Base-by-base conservation (phyloP, 176 grass and related monocot species). In the Juncus effusus region DNA sequence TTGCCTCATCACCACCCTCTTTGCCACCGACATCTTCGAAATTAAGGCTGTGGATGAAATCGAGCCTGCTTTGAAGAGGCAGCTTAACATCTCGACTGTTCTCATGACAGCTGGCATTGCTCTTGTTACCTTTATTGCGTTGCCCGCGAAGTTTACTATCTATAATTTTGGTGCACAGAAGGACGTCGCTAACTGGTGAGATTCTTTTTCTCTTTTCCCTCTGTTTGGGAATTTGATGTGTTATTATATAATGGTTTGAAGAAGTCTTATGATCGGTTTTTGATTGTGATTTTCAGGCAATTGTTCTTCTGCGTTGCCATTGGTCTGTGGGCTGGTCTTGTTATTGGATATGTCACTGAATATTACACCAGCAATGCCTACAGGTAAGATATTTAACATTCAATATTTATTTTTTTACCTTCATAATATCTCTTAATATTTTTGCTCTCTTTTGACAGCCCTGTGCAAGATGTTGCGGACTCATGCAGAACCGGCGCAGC, bases 291-390 rank as follows among this genome's bases (percentile, higher is more conserved):
- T 75, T 57, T 51, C 70, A 95, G 90, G 90, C 79, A 84, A 52
- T 51, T 95, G 76, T 95, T 95, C 80, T 95, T 95, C 73, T 95
- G 90, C 38, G 90, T 95, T 78, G 54, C 76, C 64, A 84, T 92
- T 70, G 89, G 89, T 65, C 89, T 92, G 38, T 92, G 89, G 89
- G 89, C 89, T 85, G 86, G 90, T 78, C 74, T 95, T 16, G 70
- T 89, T 63, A 95, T 95, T 83, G 90, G 90, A 35, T 95, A 86
- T 69, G 76, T 95, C 49, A 95, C 90, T 13, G 85, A 95, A 62
- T 95, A 95, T 72, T 95, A 83, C 72, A 95, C 85, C 60, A 95
- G 90, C 79, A 89, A 89, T 59, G 85, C 90, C 9, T 95, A 89
- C 82, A 78, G 85, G 90, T 89, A 68, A 65, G 42, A 45, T 7